Conservation (phyloP, 148 eudicot species). For the Camellia japonica region DNA sequence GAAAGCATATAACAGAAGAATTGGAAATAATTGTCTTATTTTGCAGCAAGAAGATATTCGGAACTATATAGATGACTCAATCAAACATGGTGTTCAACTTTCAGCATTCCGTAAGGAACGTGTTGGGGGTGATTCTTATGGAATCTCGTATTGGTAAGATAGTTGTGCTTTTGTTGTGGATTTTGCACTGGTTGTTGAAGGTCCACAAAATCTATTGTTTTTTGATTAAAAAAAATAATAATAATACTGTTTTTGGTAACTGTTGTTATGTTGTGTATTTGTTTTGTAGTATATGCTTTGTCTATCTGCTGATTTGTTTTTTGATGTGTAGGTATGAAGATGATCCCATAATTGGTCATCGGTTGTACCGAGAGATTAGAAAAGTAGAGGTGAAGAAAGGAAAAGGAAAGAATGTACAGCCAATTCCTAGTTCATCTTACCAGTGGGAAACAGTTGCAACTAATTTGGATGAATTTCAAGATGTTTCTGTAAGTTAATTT, state of each 20-base stretch:
- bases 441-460: slow-evolving; percentile 99
- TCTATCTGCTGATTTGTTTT: not conserved
- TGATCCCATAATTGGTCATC: slow-evolving; percentile 86
- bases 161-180: not conserved
- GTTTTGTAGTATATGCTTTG: not conserved
- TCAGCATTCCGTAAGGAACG: slow-evolving; percentile 85
- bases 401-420: slow-evolving; percentile 68
- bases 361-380: slow-evolving; percentile 85
- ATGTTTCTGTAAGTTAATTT: slow-evolving; percentile 75
- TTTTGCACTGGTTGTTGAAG: not conserved
- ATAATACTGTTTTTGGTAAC: not conserved
- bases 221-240: not conserved
- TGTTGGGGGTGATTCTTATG: slow-evolving; percentile 92
- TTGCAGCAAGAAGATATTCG: slow-evolving; percentile 99
- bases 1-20: not conserved
- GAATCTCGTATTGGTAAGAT: slow-evolving; percentile 84
- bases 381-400: slow-evolving; percentile 75
- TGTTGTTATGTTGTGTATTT: not conserved
- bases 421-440: slow-evolving; percentile 66
- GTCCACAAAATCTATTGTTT: not conserved
- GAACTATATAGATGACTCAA: slow-evolving; percentile 71
- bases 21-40: slow-evolving; percentile 18
- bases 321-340: slow-evolving; percentile 78
- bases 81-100: slow-evolving; percentile 76
- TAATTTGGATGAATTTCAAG: slow-evolving; percentile 88